Percentiles rank a stretch among this genome's conserved stretches.
phyloP scores from a whole-genome alignment of 1,139 yeast genomes.

The Scheffersomyces parashehatae region DNA sequence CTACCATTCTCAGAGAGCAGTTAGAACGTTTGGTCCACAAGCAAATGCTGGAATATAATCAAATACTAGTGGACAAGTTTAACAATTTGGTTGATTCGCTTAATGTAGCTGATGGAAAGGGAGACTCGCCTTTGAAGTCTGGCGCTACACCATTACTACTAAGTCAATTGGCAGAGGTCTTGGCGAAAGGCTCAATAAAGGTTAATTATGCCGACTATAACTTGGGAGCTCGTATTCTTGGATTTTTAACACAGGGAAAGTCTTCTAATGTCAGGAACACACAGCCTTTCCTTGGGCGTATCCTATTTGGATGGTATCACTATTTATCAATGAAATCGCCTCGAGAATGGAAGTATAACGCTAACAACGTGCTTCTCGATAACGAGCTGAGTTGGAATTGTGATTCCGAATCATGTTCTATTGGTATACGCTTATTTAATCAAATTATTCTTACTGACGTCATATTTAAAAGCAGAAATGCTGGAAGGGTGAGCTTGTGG shows the following conservation, averaged over 20 bases:
- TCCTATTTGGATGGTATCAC: slow-evolving; percentile 46
- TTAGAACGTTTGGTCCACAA: slow-evolving; percentile 24
- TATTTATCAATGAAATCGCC: slow-evolving; percentile 28
- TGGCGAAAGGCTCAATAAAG: slow-evolving; percentile 37
- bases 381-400: slow-evolving; percentile 40
- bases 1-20: slow-evolving; percentile 17
- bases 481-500: background rate
- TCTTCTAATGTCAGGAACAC: slow-evolving; percentile 13
- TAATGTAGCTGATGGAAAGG: slow-evolving; percentile 7
- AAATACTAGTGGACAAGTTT: slow-evolving; percentile 24
- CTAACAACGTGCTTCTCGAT: slow-evolving; percentile 40
- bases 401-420: slow-evolving; percentile 25
- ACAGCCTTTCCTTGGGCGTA: slow-evolving; percentile 7
- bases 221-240: slow-evolving; percentile 42
- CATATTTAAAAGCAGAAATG: slow-evolving; percentile 21
- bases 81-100: slow-evolving; percentile 30
- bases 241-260: slow-evolving; percentile 33
- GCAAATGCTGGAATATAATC: slow-evolving; percentile 25
- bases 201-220: slow-evolving; percentile 46
- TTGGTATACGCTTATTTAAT: slow-evolving; percentile 38
- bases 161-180: slow-evolving; percentile 26
- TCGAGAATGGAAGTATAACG: slow-evolving; percentile 34
- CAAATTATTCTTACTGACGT: slow-evolving; percentile 40
- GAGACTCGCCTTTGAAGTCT: background rate
- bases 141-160: background rate